Evolutionary conservation across 805 yeast species (phyloP), one percentile per base, ranked within the genome.

Genomic region (Yamadazyma philogaea): DNA sequence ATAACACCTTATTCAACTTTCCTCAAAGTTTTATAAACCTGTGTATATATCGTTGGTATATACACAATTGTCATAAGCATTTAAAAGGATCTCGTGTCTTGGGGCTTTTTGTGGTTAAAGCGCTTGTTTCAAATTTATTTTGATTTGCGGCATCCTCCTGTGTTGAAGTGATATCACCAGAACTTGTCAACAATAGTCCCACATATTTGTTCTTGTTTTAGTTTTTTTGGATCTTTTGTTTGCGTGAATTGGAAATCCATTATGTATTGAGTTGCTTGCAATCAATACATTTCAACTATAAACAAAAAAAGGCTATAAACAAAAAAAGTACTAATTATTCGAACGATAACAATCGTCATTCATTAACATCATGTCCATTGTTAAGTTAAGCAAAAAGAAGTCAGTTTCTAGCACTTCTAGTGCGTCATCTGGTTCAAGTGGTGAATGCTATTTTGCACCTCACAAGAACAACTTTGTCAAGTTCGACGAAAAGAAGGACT

Each of bases 401-500:
- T 54, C 68, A 14, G 39, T 49, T 14, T 54, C 60, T 19, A 52
- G 62, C 19, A 48, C 63, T 35, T 41, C 53, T 8, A 49, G 48
- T 17, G 18, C 54, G 31, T 41, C 55, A 37, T 46, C 50, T 15
- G 18, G 21, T 31, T 45, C 49, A n/a, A 35, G 44, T 41, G 20
- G 30, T 16, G 44, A 41, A 18, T 35, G 41, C 21, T 42, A 42
- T 20, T 42, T 24, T 19, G 41, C 37, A 17, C 43, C 44, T 10
- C 52, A 43, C 46, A 26, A 46, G 5, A 51, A 49, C n/a, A 44
- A 56, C 16, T 66, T 65, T 48, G 54, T 60, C 34, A 62, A 65
- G 47, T 70, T 70, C 52, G 75, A 70, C 48, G 75, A 70, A 47
- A 70, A 70, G 60, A 68, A 69, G 51, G 75, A 70, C 48, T 70